A percentile compares a stretch with the other conserved stretches of the same genome.
These are phyloP conservation scores for Penicillium daleae DNA, from an alignment of 495 filamentous ascomycete species.

Conservation along the genomic window DNA sequence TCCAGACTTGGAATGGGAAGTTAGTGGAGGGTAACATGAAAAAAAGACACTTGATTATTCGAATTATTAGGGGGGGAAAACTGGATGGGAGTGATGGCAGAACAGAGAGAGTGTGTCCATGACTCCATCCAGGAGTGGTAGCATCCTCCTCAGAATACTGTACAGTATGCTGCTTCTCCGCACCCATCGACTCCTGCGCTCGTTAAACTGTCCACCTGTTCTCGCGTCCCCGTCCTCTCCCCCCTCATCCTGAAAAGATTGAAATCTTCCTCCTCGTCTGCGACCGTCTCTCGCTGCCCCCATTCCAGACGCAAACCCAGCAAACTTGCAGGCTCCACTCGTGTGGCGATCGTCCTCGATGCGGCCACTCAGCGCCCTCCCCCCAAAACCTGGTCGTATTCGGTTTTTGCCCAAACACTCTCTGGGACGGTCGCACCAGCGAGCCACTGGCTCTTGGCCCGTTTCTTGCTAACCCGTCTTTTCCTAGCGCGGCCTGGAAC, in stretches of 20 bases:
- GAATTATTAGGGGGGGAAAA: not conserved
- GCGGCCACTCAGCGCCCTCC: slow-evolving; percentile 18
- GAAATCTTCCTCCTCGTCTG: too few relatives aligned
- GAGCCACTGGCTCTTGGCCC: not conserved
- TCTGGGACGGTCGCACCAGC: not conserved
- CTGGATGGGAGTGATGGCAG: too few relatives aligned
- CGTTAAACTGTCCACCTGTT: not conserved
- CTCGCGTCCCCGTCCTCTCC: not conserved
- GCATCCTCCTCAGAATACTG: too few relatives aligned
- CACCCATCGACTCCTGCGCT: not conserved
- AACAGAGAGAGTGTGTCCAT: too few relatives aligned
- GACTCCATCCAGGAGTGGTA: too few relatives aligned
- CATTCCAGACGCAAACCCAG: slow-evolving; percentile 21
- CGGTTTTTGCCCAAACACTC: not conserved
- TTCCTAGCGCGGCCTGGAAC: not conserved
- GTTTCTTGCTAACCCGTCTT: not conserved
- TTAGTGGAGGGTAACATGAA: not conserved
- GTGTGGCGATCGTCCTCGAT: slow-evolving; percentile 22
- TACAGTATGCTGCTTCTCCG: not conserved
- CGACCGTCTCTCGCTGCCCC: slow-evolving; percentile 8
- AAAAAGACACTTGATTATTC: not conserved
- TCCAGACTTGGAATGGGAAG: not conserved
- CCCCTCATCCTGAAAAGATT: too few relatives aligned
- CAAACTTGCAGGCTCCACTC: slow-evolving; percentile 20
- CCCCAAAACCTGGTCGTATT: slow-evolving; percentile 1